Evolutionary conservation across 2,329 filamentous ascomycete species (phyloP).

Genomic region (Talaromyces sp.): DNA sequence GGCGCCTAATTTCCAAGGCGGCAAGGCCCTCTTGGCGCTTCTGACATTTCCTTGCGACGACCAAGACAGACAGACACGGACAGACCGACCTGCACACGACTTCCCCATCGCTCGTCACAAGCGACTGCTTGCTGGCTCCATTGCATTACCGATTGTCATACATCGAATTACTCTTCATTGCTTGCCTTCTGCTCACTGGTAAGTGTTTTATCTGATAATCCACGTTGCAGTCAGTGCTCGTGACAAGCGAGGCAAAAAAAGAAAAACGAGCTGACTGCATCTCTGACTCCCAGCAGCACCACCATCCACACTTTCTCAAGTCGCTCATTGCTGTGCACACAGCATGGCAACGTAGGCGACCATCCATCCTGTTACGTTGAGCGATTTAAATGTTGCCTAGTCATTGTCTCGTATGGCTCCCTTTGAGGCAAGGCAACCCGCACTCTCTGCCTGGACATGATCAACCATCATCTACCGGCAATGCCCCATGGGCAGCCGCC

Average conservation of each 20-base stretch:
- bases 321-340: slow-evolving; percentile 19
- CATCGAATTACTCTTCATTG: background rate
- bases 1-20: slow-evolving; percentile 1
- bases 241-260: slow-evolving; percentile 5
- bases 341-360: slow-evolving; percentile 35
- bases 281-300: slow-evolving; percentile 7
- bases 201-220: background rate
- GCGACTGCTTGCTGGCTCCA: background rate
- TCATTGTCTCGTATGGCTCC: slow-evolving; percentile 35
- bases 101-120: background rate
- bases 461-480: slow-evolving; percentile 42
- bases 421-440: slow-evolving; percentile 35
- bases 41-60: background rate
- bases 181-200: background rate
- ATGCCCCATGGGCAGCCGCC: slow-evolving; percentile 48
- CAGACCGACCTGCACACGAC: background rate
- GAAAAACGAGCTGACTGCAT: slow-evolving; percentile 10
- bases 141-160: background rate
- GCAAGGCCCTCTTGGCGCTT: slow-evolving; percentile 9
- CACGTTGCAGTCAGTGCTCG: background rate
- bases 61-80: background rate
- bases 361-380: slow-evolving; percentile 16
- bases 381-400: slow-evolving; percentile 16
- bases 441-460: slow-evolving; percentile 33
- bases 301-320: background rate